A percentile compares a stretch with the other conserved stretches of the same genome.
phyloP scores from a whole-genome alignment of 2,329 filamentous ascomycete genomes.

The Pseudogymnoascus destructans region DNA sequence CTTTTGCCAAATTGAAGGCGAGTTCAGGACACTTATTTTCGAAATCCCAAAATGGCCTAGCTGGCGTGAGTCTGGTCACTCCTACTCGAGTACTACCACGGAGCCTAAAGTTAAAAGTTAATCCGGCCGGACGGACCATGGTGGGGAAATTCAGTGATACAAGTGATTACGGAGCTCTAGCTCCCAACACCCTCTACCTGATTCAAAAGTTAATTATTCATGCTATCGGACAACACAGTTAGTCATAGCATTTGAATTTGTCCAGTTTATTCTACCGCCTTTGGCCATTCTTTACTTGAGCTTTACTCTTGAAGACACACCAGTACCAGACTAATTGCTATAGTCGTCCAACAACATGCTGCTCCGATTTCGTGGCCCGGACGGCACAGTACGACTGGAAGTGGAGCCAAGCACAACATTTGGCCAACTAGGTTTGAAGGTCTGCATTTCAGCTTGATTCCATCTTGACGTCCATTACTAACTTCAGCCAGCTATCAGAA shows the following conservation, averaged over 20 bases:
- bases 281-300: background rate
- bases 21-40: constrained; percentile 8
- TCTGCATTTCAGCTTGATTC: constrained; percentile 22
- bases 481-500: constrained; percentile 36
- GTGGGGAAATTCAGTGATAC: constrained; percentile 7
- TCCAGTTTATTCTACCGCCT: background rate
- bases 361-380: constrained; percentile 75
- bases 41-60: constrained; percentile 1
- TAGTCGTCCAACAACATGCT: constrained; percentile 45
- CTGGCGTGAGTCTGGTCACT: background rate
- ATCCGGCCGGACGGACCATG: constrained; percentile 6
- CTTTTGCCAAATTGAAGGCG: background rate
- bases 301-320: background rate
- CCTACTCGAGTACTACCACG: background rate
- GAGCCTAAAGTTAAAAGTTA: constrained; percentile 9
- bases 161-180: constrained; percentile 8
- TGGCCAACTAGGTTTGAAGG: constrained; percentile 41
- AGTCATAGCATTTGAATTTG: background rate
- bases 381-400: constrained; percentile 81
- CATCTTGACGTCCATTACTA: constrained; percentile 10
- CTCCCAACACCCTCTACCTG: constrained; percentile 6
- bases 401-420: constrained; percentile 67
- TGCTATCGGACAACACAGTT: background rate
- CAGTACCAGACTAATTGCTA: background rate
- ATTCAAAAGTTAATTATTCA: background rate